Base-by-base conservation (phyloP, 768 basidiomycete species). In the Collybia sp. region DNA sequence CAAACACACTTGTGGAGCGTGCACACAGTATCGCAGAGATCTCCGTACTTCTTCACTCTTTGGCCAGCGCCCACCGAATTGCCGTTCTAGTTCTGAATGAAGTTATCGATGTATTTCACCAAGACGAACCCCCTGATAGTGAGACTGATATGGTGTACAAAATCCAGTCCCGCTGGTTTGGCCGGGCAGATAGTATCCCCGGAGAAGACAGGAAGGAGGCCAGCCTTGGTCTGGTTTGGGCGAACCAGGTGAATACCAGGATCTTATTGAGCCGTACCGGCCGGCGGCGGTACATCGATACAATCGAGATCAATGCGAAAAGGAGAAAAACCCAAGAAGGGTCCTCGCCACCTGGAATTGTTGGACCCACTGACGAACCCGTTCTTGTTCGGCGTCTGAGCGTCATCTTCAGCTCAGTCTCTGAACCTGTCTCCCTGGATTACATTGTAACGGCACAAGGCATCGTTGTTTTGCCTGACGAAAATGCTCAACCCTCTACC, bases 21-120 rank as follows among this genome's bases (percentile, higher is more conserved):
- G 82, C 92, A 3, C 77, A 77, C 51, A 75, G 79, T 50, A 70
- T 98, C 20, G 70, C 75, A 5, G 70, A 79, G 43, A 76, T 95
- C 33, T 82, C 90, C 0, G 67, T 73, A 13, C 67, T 77, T 34
- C 76, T 98, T 4, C 93, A 94, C 62, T 53, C 64, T 5, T 69
- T 97, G 17, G 91, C 90, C 0, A 68, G 66, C 53, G 69, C 67
- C 45, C 70, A 87, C 56, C 66, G 71, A 25, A 60, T 94, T 17
- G 89, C 89, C 0, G 69, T 98, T 16, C 64, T 97, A 17, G 82
- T 96, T 40, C 66, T 98, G 43, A 97, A 97, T 65, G 91, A 94
- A 63, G 93, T 94, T 5, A 73, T 80, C 12, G 92, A 94, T 58
- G 81, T 79, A n/a, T 84, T 91, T 49, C 64, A 79, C 32, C 65